These are phyloP conservation scores for Ciborinia camelliae DNA, from an alignment of 2,329 filamentous ascomycete genomes.

Conservation along the genomic window DNA sequence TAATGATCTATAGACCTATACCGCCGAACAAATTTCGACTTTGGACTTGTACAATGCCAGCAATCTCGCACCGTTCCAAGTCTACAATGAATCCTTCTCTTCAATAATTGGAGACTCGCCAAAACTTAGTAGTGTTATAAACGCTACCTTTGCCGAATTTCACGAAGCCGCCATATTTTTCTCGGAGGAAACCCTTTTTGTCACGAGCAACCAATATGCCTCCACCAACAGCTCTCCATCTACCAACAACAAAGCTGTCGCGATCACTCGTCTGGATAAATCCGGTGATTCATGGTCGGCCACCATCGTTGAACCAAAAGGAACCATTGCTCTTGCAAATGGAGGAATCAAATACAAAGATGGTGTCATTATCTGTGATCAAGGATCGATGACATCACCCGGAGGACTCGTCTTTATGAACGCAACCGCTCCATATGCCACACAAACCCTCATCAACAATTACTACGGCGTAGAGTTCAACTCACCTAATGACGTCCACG, in stretches of 20 bases:
- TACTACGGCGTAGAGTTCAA: slow-evolving; percentile 57
- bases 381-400: slow-evolving; percentile 23
- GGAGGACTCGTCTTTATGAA: slow-evolving; percentile 24
- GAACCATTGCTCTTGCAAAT: slow-evolving; percentile 23
- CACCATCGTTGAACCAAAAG: slow-evolving; percentile 15
- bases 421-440: slow-evolving; percentile 22
- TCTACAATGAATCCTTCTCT: slow-evolving; percentile 51
- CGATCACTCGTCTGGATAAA: slow-evolving; percentile 35
- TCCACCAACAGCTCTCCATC: slow-evolving; percentile 39
- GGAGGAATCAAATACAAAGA: slow-evolving; percentile 25
- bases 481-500: slow-evolving; percentile 55
- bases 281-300: slow-evolving; percentile 45
- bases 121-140: slow-evolving; percentile 33
- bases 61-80: slow-evolving; percentile 37
- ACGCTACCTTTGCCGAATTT: slow-evolving; percentile 49
- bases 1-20: slow-evolving; percentile 12
- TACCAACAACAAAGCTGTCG: slow-evolving; percentile 21
- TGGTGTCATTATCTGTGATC: slow-evolving; percentile 25
- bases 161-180: slow-evolving; percentile 55
- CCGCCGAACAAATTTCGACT: neutral
- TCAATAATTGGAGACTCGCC: slow-evolving; percentile 44
- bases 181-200: slow-evolving; percentile 46
- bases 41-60: slow-evolving; percentile 17
- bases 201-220: slow-evolving; percentile 39
- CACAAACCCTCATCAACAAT: slow-evolving; percentile 52